Evolutionary conservation across 768 basidiomycete species (phyloP), one percentile per base, ranked within the genome.

Genomic region (Austroboletus eburneus): DNA sequence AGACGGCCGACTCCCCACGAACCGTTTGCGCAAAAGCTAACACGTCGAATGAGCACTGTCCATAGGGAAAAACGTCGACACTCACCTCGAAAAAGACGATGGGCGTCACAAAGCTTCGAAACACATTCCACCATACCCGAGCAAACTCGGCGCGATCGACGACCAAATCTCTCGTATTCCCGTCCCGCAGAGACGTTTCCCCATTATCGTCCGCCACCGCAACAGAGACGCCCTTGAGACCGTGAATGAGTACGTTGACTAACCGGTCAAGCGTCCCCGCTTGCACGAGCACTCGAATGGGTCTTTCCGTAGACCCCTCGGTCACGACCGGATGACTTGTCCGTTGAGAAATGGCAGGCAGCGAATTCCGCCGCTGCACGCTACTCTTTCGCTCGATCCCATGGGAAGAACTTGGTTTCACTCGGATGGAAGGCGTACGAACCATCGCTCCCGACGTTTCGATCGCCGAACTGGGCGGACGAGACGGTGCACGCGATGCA

Each of bases 191-290:
- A 1, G 87, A 81, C 70, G 86, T 88, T 63, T 91, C 87, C 0
- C 90, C 90, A 55, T 89, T 91, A 58, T 91, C 89, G 53, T 92
- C 89, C 0, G 90, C 80, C 4, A 89, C 85, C 0, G 85, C 83
- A 0, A 90, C 87, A 0, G 85, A 83, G 4, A 91, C 80, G 25
- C 82, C 82, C 39, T 80, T 80, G 17, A 91, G 69, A 4, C 90
- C 90, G 57, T 87, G 83, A 0, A 88, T 81, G 14, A 92, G 74
- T 9, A 90, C 76, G 34, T 81, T 79, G 9, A 91, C 84, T 2
- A 92, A 71, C 22, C 78, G 73, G 49, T 85, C 84, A 14, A 91
- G 68, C 1, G 88, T 87, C 9, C 88, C 90, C 3, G 87, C 86
- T 54, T 85, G 79, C 5, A 92, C 84, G 12, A 87, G 66, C 0